Percentiles rank a stretch among this genome's conserved stretches.
These are phyloP conservation scores for Russula lepida DNA, from an alignment of 768 basidiomycete genomes.

Conservation along the genomic window DNA sequence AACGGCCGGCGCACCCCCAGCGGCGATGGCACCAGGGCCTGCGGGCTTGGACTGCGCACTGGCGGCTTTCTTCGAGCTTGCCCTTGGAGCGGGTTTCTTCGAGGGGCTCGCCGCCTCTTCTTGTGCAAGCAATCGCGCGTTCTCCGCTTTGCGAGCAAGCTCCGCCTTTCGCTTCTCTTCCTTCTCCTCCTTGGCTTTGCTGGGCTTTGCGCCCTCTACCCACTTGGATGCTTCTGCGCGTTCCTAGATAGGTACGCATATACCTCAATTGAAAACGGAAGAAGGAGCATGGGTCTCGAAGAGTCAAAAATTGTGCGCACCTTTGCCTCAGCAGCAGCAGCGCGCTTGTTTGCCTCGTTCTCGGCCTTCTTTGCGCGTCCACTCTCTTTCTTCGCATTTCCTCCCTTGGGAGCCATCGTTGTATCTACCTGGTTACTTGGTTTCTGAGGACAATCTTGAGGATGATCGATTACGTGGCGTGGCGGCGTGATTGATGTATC, in stretches of 20 bases:
- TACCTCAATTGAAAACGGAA: not conserved
- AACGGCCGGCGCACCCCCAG: slow-evolving; percentile 47
- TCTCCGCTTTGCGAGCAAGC: slow-evolving; percentile 79
- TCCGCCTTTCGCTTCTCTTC: slow-evolving; percentile 78
- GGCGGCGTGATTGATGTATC: not conserved
- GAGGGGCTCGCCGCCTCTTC: slow-evolving; percentile 60
- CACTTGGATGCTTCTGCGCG: slow-evolving; percentile 61
- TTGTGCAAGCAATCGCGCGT: slow-evolving; percentile 75
- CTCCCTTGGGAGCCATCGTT: slow-evolving; percentile 77
- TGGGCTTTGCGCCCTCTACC: slow-evolving; percentile 56
- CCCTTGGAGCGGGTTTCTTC: slow-evolving; percentile 48
- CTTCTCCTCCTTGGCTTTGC: slow-evolving; percentile 63
- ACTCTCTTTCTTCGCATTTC: slow-evolving; percentile 87
- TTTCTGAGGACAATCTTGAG: not conserved
- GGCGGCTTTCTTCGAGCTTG: slow-evolving; percentile 4
- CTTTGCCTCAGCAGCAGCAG: slow-evolving; percentile 49
- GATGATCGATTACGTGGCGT: not conserved
- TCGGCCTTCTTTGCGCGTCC: slow-evolving; percentile 89
- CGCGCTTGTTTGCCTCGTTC: slow-evolving; percentile 77
- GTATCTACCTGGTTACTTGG: not conserved
- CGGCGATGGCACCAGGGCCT: slow-evolving; percentile 78
- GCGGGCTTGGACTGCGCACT: slow-evolving; percentile 40
- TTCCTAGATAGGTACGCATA: slow-evolving; percentile 42
- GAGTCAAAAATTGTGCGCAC: slow-evolving; percentile 30
- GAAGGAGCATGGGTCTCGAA: not conserved